phyloP scores from a whole-genome alignment of 768 basidiomycete genomes.

The Amanita rimosa region DNA sequence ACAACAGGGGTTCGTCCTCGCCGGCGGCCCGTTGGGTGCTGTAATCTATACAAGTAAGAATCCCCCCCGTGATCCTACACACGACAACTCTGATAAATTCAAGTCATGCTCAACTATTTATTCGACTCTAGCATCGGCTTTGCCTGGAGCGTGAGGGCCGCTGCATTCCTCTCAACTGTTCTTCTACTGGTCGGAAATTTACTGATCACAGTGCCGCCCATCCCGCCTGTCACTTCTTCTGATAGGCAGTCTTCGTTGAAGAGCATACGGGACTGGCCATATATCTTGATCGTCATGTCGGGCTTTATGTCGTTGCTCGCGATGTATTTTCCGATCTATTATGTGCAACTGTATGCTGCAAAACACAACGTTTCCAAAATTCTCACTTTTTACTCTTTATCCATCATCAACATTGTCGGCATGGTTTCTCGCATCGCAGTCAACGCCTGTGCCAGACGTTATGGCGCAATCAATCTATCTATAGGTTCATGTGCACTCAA shows the following conservation, averaged over 20 bases:
- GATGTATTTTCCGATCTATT: slow-evolving; percentile 7
- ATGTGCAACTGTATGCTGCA: slow-evolving; percentile 6
- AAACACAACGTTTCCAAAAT: slow-evolving; percentile 4
- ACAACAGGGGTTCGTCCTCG: slow-evolving; percentile 12
- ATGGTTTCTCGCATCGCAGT: slow-evolving; percentile 1
- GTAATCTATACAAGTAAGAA: slow-evolving; percentile 27
- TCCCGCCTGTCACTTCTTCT: neutral
- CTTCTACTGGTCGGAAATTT: slow-evolving; percentile 4
- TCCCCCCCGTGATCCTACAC: neutral
- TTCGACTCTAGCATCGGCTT: slow-evolving; percentile 29
- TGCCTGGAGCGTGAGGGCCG: slow-evolving; percentile 28
- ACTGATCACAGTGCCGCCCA: slow-evolving; percentile 5
- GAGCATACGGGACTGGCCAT: slow-evolving; percentile 6
- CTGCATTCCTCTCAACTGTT: slow-evolving; percentile 1
- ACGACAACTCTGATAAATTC: neutral
- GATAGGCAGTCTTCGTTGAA: neutral
- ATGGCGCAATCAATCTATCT: slow-evolving; percentile 4
- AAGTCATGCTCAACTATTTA: slow-evolving; percentile 38
- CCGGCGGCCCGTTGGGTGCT: slow-evolving; percentile 18
- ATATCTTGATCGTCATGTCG: neutral
- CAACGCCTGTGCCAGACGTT: slow-evolving; percentile 1
- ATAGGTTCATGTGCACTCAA: neutral
- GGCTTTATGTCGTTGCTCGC: slow-evolving; percentile 2
- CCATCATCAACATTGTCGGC: slow-evolving; percentile 1
- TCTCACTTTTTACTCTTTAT: slow-evolving; percentile 1